Percentiles rank a stretch among this genome's conserved stretches.
These are phyloP conservation scores for Zopfochytrium polystomum DNA, from an alignment of 371 early-diverging fungal genomes.

Conservation along the genomic window DNA sequence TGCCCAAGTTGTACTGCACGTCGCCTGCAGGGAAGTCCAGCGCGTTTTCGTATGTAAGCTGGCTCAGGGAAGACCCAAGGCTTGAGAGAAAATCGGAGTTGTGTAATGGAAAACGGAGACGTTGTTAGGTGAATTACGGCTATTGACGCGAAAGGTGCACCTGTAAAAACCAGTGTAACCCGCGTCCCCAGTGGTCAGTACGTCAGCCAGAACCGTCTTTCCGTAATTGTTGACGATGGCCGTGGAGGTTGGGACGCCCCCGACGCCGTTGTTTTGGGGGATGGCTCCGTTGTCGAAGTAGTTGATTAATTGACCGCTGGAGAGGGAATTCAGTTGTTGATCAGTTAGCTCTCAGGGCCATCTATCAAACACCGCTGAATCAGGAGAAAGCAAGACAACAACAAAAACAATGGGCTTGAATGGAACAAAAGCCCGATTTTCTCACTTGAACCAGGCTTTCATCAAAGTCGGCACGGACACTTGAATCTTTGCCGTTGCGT, in stretches of 20 bases:
- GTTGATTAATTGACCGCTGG: slow-evolving; percentile 3
- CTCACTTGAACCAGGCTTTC: background rate
- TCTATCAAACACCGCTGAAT: no score
- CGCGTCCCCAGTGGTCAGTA: background rate
- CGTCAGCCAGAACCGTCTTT: background rate
- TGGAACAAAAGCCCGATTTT: background rate
- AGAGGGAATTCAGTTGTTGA: no score
- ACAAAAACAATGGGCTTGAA: background rate
- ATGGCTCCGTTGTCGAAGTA: background rate
- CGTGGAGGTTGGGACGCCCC: background rate
- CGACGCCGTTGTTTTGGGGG: background rate
- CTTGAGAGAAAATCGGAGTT: background rate
- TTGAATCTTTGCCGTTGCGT: background rate
- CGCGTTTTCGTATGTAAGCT: background rate
- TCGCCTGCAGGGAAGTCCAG: background rate
- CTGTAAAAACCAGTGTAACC: slow-evolving; percentile 1
- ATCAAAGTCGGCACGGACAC: background rate
- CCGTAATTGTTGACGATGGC: background rate
- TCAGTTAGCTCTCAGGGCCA: no score
- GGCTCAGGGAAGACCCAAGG: background rate
- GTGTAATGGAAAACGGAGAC: background rate
- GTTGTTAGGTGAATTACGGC: background rate
- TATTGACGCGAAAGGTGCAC: background rate
- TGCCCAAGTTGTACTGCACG: slow-evolving; percentile 3
- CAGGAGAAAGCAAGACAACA: no score